Evolutionary conservation across 345 rosid genomes (phyloP).

Genomic region (Populus ilicifolia): DNA sequence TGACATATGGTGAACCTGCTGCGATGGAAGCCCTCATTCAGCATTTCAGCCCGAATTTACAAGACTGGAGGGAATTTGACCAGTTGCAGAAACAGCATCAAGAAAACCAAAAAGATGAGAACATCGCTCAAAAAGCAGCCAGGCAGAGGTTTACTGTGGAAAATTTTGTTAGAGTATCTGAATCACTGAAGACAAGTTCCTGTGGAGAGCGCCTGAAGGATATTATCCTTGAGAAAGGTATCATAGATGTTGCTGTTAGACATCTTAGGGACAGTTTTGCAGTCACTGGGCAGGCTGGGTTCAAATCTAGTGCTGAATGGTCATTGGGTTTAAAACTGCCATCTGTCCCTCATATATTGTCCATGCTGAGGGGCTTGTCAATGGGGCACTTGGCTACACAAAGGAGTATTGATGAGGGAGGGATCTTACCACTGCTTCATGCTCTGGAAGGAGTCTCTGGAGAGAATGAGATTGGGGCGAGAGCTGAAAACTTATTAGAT

Average conservation of each 20-base stretch:
- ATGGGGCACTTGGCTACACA: slow-evolving; percentile 94
- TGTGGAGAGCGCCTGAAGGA: slow-evolving; percentile 96
- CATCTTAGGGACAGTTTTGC: slow-evolving; percentile 74
- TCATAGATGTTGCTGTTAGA: slow-evolving; percentile 69
- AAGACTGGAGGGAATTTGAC: slow-evolving; percentile 84
- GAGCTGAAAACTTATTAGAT: slow-evolving; percentile 96
- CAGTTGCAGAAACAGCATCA: slow-evolving; percentile 61
- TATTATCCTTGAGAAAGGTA: slow-evolving; percentile 83
- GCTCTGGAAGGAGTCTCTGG: slow-evolving; percentile 89
- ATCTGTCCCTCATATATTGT: slow-evolving; percentile 82
- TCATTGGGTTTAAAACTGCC: slow-evolving; percentile 67
- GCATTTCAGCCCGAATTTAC: slow-evolving; percentile 82
- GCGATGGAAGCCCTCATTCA: slow-evolving; percentile 96
- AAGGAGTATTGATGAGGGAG: slow-evolving; percentile 77
- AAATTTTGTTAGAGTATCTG: slow-evolving; percentile 92
- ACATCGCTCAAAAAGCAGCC: slow-evolving; percentile 56
- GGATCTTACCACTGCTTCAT: slow-evolving; percentile 79
- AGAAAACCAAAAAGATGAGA: slow-evolving; percentile 76
- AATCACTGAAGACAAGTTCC: slow-evolving; percentile 94
- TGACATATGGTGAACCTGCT: slow-evolving; percentile 98
- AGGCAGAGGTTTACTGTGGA: slow-evolving; percentile 77
- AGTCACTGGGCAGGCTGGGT: slow-evolving; percentile 73
- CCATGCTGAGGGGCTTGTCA: slow-evolving; percentile 94
- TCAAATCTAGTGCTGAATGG: slow-evolving; percentile 73
- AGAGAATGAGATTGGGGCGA: slow-evolving; percentile 93